These are phyloP conservation scores for Flaveria robusta DNA, from an alignment of 129 eudicot genomes.

Conservation along the genomic window DNA sequence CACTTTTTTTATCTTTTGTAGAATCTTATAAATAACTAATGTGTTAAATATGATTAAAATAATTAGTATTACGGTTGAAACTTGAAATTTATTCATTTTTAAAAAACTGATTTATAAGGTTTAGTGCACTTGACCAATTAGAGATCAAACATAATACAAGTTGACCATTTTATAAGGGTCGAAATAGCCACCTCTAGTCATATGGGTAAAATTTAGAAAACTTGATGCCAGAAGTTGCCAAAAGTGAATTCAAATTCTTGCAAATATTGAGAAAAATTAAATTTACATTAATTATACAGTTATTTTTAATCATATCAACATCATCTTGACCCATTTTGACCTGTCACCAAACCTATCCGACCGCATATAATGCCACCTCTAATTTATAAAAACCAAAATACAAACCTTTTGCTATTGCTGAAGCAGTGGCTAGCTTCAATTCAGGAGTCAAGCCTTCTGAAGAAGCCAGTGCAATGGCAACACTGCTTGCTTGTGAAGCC, in stretches of 20 bases:
- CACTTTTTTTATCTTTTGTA: neutral
- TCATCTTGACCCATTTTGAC: neutral
- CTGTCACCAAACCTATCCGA: neutral
- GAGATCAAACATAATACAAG: neutral
- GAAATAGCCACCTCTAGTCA: too few relatives aligned
- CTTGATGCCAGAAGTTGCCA: too few relatives aligned
- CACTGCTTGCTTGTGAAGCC: constrained; percentile 73
- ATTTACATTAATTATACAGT: neutral
- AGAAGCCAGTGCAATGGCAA: constrained; percentile 85
- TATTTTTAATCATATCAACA: neutral
- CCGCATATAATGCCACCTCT: neutral
- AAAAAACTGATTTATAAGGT: too few relatives aligned
- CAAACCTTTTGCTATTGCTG: constrained; percentile 79
- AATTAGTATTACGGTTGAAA: neutral
- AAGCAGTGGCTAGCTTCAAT: constrained; percentile 57
- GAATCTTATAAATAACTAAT: neutral
- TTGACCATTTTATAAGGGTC: too few relatives aligned
- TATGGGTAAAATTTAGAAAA: too few relatives aligned
- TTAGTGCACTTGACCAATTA: neutral
- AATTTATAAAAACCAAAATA: neutral
- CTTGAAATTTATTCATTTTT: too few relatives aligned
- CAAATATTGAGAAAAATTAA: neutral
- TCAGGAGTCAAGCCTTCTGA: constrained; percentile 61
- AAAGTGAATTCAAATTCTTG: neutral
- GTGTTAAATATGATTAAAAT: neutral